A percentile compares a stretch with the other conserved stretches of the same genome.
Evolutionary conservation across 2,329 filamentous ascomycete species (phyloP).

Genomic region (Samsoniella hepiali): DNA sequence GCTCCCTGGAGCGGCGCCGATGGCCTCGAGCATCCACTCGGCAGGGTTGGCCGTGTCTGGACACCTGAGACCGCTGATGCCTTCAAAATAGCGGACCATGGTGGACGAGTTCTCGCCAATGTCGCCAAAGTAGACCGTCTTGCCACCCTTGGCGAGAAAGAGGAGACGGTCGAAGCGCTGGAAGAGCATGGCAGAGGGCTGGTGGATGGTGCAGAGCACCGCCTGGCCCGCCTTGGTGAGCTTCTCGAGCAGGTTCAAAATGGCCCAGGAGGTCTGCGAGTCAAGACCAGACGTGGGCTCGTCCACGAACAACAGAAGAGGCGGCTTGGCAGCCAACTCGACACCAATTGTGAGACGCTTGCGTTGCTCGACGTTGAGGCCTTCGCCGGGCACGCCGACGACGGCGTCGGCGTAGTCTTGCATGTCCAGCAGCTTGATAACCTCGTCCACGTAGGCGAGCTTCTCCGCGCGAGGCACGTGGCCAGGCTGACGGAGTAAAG

Average conservation of each 20-base stretch:
- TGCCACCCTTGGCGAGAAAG: constrained; percentile 72
- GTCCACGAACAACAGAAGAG: constrained; percentile 85
- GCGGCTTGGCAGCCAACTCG: constrained; percentile 90
- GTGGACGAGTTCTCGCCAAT: constrained; percentile 42
- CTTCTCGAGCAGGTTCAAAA: constrained; percentile 83
- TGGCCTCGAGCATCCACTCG: constrained; percentile 70
- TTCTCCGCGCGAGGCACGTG: constrained; percentile 73
- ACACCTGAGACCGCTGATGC: constrained; percentile 63
- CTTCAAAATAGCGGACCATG: constrained; percentile 72
- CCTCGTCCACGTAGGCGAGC: constrained; percentile 81
- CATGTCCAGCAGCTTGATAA: constrained; percentile 90
- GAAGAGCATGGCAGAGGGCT: constrained; percentile 94
- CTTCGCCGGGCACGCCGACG: constrained; percentile 86
- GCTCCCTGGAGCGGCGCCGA: constrained; percentile 62
- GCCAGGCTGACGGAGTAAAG: constrained; percentile 77
- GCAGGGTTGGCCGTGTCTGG: constrained; percentile 71
- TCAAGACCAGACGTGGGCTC: constrained; percentile 94
- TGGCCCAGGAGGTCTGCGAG: constrained; percentile 90
- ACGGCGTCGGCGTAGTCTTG: constrained; percentile 84
- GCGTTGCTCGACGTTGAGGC: constrained; percentile 68
- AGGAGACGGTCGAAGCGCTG: constrained; percentile 82
- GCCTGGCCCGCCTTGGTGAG: constrained; percentile 85
- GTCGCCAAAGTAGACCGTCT: constrained; percentile 78
- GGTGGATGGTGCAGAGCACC: constrained; percentile 95
- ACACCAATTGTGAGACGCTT: constrained; percentile 90